Base-by-base conservation (phyloP, 345 rosid species). In the Citrus unshiu region DNA sequence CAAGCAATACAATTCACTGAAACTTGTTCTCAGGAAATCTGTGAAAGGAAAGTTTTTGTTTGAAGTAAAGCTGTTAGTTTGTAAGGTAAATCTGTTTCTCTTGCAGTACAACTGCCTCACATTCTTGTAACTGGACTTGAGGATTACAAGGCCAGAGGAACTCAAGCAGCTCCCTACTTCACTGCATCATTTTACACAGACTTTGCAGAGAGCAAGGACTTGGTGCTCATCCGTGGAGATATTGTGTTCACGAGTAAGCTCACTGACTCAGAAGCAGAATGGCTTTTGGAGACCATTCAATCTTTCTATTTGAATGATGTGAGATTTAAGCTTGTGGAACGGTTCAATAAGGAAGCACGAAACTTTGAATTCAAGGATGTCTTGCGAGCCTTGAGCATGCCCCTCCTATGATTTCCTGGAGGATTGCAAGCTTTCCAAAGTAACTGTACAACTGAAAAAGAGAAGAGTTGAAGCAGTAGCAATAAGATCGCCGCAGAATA, bases 81-180 rank as follows among this genome's bases (percentile, higher is more conserved):
- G 39, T 66, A 79, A 8, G 40, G 71, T 27, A 34, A 61, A 39
- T 60, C 24, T 58, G 70, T 59, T 58, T 79, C 8, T 83, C 25
- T 83, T 88, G 87, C 97, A 96, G 99, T 94, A 78, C 91, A 94
- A 79, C 86, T 91, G 89, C 97, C 98, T 9, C 93, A 95, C 87
- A 89, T 95, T 63, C 74, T 92, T 81, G 91, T 93, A 84, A 95
- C 98, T 3, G 94, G 99, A 81, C 97, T 94, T 19, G 99, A 96
- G 88, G 99, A 95, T 88, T 95, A 95, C 91, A 95, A 91, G 86
- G 96, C 97, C 56, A 90, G 95, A 82, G 98, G 99, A 85, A 90
- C 98, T 80, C 98, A 96, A 86, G 97, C 97, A 3, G 70, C 99
- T 78, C 99, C 97, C 6, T 94, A 94, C 86, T 81, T 89, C 71